phyloP scores from a whole-genome alignment of 2,329 filamentous ascomycete genomes.

The Cladosporium sp. region DNA sequence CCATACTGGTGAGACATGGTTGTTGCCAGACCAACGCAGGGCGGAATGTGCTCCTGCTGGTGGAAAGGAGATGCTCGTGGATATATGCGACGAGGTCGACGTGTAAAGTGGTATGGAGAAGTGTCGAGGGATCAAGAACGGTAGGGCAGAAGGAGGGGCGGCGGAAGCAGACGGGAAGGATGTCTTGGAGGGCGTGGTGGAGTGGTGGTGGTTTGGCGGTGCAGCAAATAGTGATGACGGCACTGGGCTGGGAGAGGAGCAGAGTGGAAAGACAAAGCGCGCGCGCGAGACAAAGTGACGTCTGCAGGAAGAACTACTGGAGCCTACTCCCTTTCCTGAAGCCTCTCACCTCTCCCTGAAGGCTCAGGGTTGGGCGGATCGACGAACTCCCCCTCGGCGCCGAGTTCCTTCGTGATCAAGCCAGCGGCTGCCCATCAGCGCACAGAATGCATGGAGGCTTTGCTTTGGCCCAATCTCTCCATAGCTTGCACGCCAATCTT shows the following conservation, averaged over 20 bases:
- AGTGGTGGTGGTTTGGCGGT: not conserved
- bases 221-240: not conserved
- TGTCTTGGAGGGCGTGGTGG: not conserved
- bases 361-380: not conserved
- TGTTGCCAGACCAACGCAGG: conserved; percentile 9
- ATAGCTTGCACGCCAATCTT: not conserved
- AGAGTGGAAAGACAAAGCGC: not conserved
- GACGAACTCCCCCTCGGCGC: conserved; percentile 1
- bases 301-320: not conserved
- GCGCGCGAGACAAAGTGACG: conserved; percentile 5
- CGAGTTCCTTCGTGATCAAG: not conserved
- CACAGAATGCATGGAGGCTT: not conserved
- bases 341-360: not conserved
- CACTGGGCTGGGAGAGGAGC: not conserved
- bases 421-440: not conserved
- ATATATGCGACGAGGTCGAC: not conserved
- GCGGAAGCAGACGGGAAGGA: conserved; percentile 10
- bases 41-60: conserved; percentile 7
- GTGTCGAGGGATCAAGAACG: not conserved
- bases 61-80: not conserved
- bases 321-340: not conserved
- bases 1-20: conserved; percentile 34
- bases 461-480: not conserved
- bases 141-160: not conserved
- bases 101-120: not conserved